phyloP scores from a whole-genome alignment of 2,329 filamentous ascomycete genomes.

The Falciphora oryzae region DNA sequence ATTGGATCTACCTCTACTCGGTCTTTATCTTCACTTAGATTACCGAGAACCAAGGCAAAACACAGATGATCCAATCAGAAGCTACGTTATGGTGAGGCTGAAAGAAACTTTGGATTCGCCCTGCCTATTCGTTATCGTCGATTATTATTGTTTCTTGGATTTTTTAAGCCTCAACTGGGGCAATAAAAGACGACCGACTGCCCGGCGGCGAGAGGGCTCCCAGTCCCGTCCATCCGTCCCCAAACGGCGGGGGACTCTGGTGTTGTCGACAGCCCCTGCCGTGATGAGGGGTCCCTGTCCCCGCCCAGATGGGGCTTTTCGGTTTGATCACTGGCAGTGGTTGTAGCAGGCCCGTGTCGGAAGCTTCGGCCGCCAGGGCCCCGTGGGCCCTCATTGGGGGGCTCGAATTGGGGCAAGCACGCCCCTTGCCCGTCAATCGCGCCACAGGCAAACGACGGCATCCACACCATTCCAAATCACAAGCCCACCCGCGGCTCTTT shows the following conservation, averaged over 20 bases:
- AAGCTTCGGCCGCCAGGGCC: not conserved
- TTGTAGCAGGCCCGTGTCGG: slow-evolving; percentile 2
- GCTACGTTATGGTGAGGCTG: not conserved
- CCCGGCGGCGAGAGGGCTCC: not conserved
- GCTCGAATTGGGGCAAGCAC: not conserved
- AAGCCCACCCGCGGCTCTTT: not conserved
- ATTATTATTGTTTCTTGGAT: not conserved
- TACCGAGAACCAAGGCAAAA: not conserved
- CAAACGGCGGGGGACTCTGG: not conserved
- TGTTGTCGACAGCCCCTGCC: too few relatives aligned
- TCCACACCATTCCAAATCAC: not conserved
- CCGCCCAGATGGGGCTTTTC: not conserved
- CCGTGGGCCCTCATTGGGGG: not conserved
- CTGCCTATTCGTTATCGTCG: not conserved
- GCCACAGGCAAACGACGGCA: not conserved
- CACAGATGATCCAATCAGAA: not conserved
- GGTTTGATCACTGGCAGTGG: slow-evolving; percentile 5
- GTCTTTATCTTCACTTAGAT: too few relatives aligned
- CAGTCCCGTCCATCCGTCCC: too few relatives aligned
- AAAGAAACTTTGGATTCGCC: not conserved
- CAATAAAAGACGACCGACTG: not conserved
- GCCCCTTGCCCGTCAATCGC: not conserved
- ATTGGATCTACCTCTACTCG: too few relatives aligned
- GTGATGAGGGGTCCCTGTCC: not conserved
- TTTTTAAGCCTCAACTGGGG: not conserved